Conservation (phyloP, 2,329 filamentous ascomycete species). For the Arthroderma sp. region DNA sequence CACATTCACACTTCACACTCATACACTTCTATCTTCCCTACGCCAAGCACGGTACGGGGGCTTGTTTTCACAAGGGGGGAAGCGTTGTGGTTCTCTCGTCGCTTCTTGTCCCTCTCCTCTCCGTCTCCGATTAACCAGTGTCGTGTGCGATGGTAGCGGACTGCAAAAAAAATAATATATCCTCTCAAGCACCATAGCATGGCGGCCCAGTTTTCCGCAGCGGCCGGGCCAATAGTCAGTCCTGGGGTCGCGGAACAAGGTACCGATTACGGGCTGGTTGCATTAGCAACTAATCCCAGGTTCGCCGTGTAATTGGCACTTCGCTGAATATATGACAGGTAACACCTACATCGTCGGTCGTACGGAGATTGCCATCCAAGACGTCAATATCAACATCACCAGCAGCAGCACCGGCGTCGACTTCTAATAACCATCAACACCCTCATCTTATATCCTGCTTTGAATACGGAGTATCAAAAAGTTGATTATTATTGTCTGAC, state of each 20-base stretch:
- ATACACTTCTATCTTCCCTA: not conserved
- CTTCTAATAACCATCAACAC: no score
- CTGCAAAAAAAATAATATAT: not conserved
- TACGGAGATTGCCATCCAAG: not conserved
- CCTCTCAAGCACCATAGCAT: not conserved
- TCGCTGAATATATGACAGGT: not conserved
- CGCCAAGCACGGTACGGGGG: not conserved
- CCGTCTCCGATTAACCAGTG: not conserved
- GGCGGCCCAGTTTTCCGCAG: slow-evolving; percentile 1
- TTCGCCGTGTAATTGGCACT: not conserved
- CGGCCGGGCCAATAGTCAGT: slow-evolving; percentile 1
- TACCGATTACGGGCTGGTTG: slow-evolving; percentile 3
- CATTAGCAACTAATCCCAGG: not conserved
- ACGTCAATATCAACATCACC: not conserved
- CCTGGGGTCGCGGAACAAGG: slow-evolving; percentile 2
- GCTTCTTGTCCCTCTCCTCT: not conserved
- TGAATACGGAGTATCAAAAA: not conserved
- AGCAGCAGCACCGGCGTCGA: no score
- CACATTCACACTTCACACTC: not conserved
- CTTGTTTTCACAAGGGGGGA: not conserved
- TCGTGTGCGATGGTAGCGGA: not conserved
- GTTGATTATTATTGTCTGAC: not conserved
- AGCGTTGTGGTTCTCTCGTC: not conserved
- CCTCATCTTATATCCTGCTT: no score
- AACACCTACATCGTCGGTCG: not conserved